Conservation (phyloP, 805 yeast species). For the Candida namnaoensis region DNA sequence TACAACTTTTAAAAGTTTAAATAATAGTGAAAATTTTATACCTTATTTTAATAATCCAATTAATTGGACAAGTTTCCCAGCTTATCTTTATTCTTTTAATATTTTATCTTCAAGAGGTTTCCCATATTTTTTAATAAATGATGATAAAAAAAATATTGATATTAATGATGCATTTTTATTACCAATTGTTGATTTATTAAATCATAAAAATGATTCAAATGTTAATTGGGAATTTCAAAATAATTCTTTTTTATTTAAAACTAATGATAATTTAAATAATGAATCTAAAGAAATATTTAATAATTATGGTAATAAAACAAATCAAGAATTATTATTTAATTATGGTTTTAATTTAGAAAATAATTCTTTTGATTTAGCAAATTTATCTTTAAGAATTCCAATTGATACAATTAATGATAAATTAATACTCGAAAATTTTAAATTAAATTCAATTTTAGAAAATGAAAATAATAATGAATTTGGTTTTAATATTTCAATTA, state of each 20-base stretch:
- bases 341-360: slow-evolving; percentile 53
- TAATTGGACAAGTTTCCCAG: slow-evolving; percentile 58
- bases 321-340: slow-evolving; percentile 75
- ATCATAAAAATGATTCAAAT: slow-evolving; percentile 53
- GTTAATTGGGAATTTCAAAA: slow-evolving; percentile 50
- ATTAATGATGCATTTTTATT: slow-evolving; percentile 55
- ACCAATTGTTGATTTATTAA: slow-evolving; percentile 73
- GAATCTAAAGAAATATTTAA: slow-evolving; percentile 52
- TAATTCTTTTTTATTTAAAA: slow-evolving; percentile 30
- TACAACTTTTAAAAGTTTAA: slow-evolving; percentile 6
- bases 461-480: slow-evolving; percentile 32
- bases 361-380: slow-evolving; percentile 20
- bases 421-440: slow-evolving; percentile 5
- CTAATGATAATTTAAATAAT: too few species aligned
- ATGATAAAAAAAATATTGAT: slow-evolving; percentile 22
- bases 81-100: slow-evolving; percentile 67
- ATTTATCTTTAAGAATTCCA: slow-evolving; percentile 50
- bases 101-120: slow-evolving; percentile 75
- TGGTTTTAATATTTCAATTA: slow-evolving; percentile 27
- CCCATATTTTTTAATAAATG: slow-evolving; percentile 55
- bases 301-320: slow-evolving; percentile 87
- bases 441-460: slow-evolving; percentile 25
- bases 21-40: slow-evolving; percentile 15
- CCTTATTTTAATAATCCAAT: slow-evolving; percentile 16
- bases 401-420: slow-evolving; percentile 1